Percentiles rank a stretch among this genome's conserved stretches.
phyloP scores from a whole-genome alignment of 768 basidiomycete species.

The Pleurotus djamor region DNA sequence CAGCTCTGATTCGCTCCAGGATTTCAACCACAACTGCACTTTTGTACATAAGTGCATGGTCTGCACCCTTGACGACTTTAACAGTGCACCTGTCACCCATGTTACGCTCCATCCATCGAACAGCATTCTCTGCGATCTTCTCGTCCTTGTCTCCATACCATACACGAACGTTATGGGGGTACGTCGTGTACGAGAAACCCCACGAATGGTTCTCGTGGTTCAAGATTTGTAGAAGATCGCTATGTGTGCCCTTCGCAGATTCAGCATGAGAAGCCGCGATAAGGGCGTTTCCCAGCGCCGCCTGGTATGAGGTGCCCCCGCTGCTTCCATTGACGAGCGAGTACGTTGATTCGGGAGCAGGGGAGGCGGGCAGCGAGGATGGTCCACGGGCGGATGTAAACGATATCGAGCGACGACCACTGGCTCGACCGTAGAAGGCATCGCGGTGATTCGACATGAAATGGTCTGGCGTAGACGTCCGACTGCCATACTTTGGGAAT shows the following conservation, averaged over 20 bases:
- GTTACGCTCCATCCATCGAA: conserved; percentile 88
- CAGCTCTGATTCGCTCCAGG: conserved; percentile 64
- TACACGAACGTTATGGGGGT: conserved; percentile 73
- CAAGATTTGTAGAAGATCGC: conserved; percentile 88
- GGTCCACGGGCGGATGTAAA: conserved; percentile 42
- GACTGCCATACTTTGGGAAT: conserved; percentile 17
- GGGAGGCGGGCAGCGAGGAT: conserved; percentile 39
- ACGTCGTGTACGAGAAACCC: conserved; percentile 87
- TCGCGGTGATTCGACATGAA: conserved; percentile 26
- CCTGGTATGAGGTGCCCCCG: conserved; percentile 51
- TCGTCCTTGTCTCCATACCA: conserved; percentile 97
- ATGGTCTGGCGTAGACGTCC: conserved; percentile 29
- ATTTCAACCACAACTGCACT: conserved; percentile 85
- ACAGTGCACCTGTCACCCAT: conserved; percentile 81
- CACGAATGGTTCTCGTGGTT: conserved; percentile 87
- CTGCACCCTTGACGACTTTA: conserved; percentile 82
- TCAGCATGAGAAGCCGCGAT: conserved; percentile 95
- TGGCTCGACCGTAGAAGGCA: conserved; percentile 37
- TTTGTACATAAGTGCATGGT: conserved; percentile 93
- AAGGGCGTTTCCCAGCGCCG: conserved; percentile 83
- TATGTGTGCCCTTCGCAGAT: conserved; percentile 86
- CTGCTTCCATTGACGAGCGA: conserved; percentile 28
- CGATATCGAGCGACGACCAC: conserved; percentile 73
- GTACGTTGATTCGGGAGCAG: conserved; percentile 42
- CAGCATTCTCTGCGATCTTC: conserved; percentile 87